phyloP scores from a whole-genome alignment of 306 rosid species.

The Fagus sylvatica region DNA sequence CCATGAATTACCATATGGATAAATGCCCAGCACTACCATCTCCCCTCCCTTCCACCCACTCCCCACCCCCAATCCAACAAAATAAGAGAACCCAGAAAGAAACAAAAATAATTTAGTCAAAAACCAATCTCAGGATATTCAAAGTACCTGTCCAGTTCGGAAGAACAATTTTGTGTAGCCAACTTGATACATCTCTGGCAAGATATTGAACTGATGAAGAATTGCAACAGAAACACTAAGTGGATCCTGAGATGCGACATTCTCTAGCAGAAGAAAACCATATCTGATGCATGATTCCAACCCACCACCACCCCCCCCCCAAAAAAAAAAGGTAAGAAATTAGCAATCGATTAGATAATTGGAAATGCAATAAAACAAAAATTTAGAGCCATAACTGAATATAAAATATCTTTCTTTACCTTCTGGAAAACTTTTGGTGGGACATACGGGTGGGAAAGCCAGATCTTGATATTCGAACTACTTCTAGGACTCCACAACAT shows the following conservation, averaged over 20 bases:
- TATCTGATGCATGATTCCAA: constrained; percentile 57
- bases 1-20: neutral
- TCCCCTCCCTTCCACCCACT: neutral
- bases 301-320: constrained; percentile 6
- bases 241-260: constrained; percentile 85
- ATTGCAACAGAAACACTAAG: constrained; percentile 95
- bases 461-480: constrained; percentile 93
- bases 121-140: constrained; percentile 5
- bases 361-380: neutral
- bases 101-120: neutral
- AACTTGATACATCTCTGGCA: constrained; percentile 99
- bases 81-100: neutral
- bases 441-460: constrained; percentile 99
- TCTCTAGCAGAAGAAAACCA: constrained; percentile 93
- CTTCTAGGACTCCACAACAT: constrained; percentile 99
- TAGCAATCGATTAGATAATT: constrained; percentile 6
- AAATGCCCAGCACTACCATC: neutral
- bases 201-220: constrained; percentile 95
- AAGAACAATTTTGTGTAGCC: constrained; percentile 96
- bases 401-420: constrained; percentile 44
- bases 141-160: constrained; percentile 95
- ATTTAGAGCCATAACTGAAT: constrained; percentile 1
- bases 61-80: neutral
- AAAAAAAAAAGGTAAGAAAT: neutral
- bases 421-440: constrained; percentile 91